Evolutionary conservation across 306 rosid species (phyloP).

Genomic region (Cotoneaster glaucophyllus): DNA sequence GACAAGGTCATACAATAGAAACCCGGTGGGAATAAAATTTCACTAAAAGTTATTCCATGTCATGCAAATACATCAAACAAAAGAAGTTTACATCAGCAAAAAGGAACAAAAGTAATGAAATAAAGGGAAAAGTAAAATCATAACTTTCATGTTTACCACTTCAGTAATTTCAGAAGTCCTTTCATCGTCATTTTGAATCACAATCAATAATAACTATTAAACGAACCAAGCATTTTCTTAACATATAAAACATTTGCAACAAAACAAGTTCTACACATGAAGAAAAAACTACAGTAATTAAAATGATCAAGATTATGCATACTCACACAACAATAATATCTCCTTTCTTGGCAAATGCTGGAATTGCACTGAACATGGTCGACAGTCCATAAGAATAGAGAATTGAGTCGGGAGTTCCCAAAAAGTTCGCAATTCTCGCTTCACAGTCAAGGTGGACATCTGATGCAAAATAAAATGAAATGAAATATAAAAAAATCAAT

Average conservation of each 20-base stretch:
- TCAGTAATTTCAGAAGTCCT: neutral
- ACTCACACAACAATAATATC: slow-evolving; percentile 94
- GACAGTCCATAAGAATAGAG: slow-evolving; percentile 94
- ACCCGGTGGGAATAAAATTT: neutral
- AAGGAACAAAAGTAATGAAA: slow-evolving; percentile 7
- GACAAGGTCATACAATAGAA: neutral
- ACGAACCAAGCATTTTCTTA: slow-evolving; percentile 11
- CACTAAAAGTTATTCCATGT: neutral
- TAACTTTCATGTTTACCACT: neutral
- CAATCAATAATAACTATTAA: neutral
- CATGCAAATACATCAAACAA: neutral
- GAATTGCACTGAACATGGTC: slow-evolving; percentile 98
- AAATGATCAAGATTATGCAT: slow-evolving; percentile 10
- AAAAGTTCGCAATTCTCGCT: slow-evolving; percentile 87
- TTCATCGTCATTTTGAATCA: neutral
- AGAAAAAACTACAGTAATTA: neutral
- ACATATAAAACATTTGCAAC: neutral
- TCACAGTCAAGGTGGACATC: slow-evolving; percentile 99
- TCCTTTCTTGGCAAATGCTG: slow-evolving; percentile 91
- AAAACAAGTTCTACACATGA: neutral
- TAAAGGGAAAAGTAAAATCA: neutral
- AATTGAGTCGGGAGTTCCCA: slow-evolving; percentile 98
- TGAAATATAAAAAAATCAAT: neutral
- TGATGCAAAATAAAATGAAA: slow-evolving; percentile 28
- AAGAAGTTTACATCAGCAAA: neutral